A percentile compares a stretch with the other conserved stretches of the same genome.
Conservation (phyloP, 345 rosid species). For the Eucalyptus cloeziana region DNA sequence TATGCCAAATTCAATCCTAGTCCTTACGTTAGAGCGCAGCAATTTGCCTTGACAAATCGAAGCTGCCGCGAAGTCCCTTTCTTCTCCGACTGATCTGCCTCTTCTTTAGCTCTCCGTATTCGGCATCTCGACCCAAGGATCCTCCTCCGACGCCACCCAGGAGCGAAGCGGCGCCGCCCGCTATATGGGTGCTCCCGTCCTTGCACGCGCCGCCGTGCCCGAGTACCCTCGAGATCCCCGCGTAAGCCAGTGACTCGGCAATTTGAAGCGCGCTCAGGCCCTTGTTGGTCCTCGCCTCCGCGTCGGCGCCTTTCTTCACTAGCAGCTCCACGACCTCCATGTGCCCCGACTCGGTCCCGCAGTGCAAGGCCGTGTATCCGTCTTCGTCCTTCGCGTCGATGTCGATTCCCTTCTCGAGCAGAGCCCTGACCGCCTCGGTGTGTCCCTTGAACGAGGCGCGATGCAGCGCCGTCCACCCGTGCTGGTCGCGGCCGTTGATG, state of each 20-base stretch:
- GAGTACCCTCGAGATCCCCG: constrained; percentile 40
- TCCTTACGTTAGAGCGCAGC: background rate
- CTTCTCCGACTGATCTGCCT: background rate
- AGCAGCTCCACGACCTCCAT: constrained; percentile 36
- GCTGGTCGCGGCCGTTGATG: constrained; percentile 37
- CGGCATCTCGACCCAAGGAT: background rate
- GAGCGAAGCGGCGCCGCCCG: background rate
- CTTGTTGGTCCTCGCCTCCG: constrained; percentile 42
- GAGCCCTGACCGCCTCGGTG: constrained; percentile 12
- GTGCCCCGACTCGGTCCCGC: constrained; percentile 50
- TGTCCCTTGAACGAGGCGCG: constrained; percentile 51
- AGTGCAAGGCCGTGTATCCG: constrained; percentile 59
- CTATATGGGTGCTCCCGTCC: background rate
- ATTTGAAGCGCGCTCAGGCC: constrained; percentile 31
- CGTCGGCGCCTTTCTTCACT: constrained; percentile 43
- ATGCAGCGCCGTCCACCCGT: constrained; percentile 64
- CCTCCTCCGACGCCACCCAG: background rate
- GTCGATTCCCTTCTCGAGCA: constrained; percentile 44
- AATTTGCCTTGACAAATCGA: background rate
- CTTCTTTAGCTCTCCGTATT: background rate
- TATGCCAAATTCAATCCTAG: background rate
- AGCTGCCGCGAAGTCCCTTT: background rate
- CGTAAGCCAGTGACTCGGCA: constrained; percentile 40
- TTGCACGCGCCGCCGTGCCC: constrained; percentile 27
- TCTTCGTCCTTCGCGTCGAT: constrained; percentile 44